Evolutionary conservation across 768 basidiomycete species (phyloP), one percentile per base, ranked within the genome.

Genomic region (Mycena chlorophos): DNA sequence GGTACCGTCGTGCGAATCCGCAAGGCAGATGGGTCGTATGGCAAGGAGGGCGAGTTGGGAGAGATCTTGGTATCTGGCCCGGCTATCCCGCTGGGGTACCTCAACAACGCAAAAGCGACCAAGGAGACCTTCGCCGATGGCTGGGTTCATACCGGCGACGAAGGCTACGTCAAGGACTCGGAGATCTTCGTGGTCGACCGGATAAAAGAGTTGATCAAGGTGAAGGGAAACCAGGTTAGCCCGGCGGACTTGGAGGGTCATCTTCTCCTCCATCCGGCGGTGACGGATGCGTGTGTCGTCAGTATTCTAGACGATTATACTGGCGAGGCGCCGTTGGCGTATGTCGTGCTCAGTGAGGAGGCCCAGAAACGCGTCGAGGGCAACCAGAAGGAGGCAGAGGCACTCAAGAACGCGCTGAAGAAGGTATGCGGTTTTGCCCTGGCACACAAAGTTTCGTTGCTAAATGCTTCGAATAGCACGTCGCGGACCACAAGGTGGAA

Each of bases 171-270:
- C 57, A 78, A 72, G 58, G 74, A 82, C 49, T 75, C 78, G 12
- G 86, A 89, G 57, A 65, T 89, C 1, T 88, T 82, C 63, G 73
- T 91, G 25, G 81, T 91, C 13, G 89, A 91, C 66, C 82, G 89
- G 23, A 67, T 89, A 52, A 91, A 89, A 86, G 87, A 89, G 75
- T 82, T 88, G 52, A 75, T 89, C 69, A 89, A 91, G 70, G 60
- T 62, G 46, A 62, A 62, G 49, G 80, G 78, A 3, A 79, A 76
- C 58, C 76, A 84, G 66, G 85, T 88, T 3, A 84, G 83, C 3
- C 85, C 86, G 1, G 85, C 86, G 3, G 86, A 87, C 59, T 69
- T 87, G 1, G 85, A 87, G 68, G 86, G 84, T 0, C 85, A 85
- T 66, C 72, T 87, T 46, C 74, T 88, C 30, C 65, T 75, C 30